These are phyloP conservation scores for Oryza punctata DNA, from an alignment of 176 grass and related monocot species.

Conservation along the genomic window DNA sequence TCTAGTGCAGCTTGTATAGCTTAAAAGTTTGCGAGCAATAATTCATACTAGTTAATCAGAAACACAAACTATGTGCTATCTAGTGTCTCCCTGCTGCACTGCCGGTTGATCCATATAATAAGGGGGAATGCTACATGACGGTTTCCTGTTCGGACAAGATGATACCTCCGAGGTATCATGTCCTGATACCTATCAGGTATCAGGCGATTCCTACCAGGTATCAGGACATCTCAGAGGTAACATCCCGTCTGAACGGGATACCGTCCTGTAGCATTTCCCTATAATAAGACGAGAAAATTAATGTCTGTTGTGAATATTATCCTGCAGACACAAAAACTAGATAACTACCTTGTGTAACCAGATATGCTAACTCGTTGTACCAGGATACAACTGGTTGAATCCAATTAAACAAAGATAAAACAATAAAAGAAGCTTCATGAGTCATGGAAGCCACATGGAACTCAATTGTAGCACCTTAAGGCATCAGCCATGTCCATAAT, in stretches of 20 bases:
- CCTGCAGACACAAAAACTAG: background rate
- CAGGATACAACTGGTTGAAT: constrained; percentile 15
- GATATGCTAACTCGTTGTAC: background rate
- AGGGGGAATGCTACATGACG: no score
- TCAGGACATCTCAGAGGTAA: no score
- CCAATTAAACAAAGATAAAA: constrained; percentile 1
- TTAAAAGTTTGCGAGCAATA: constrained; percentile 4
- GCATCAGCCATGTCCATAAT: background rate
- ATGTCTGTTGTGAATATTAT: constrained; percentile 12
- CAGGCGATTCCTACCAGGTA: no score
- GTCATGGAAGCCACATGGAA: background rate
- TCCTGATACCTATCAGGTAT: no score
- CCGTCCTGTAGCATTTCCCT: no score
- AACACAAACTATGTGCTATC: background rate
- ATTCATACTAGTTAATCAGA: background rate
- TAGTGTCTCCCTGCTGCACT: constrained; percentile 12
- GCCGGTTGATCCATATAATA: background rate
- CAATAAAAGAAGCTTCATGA: background rate
- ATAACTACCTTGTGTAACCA: constrained; percentile 2
- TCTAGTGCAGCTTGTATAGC: constrained; percentile 22
- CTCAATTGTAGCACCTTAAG: constrained; percentile 6
- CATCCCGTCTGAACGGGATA: no score
- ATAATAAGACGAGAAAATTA: background rate
- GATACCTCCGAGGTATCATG: no score
- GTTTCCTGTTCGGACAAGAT: no score